Evolutionary conservation across 768 basidiomycete genomes (phyloP).

Genomic region (Erythrobasidium yunnanense): DNA sequence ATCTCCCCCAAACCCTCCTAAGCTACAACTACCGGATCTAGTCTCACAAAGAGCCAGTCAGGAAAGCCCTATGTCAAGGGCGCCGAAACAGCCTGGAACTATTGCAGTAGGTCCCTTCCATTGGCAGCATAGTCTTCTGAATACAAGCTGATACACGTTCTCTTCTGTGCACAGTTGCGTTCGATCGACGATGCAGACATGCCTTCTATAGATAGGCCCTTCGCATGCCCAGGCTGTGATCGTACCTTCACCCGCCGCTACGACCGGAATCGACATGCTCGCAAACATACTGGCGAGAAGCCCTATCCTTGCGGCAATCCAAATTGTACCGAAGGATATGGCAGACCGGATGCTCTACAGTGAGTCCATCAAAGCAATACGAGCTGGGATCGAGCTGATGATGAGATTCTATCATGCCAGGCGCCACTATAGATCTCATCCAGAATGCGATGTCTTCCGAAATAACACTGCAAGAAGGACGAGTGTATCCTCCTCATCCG

Average conservation of each 20-base stretch:
- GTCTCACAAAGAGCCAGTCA: too few relatives aligned
- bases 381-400: neutral
- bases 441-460: neutral
- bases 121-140: too few relatives aligned
- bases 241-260: constrained; percentile 13
- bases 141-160: too few relatives aligned
- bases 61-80: too few relatives aligned
- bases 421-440: neutral
- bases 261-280: constrained; percentile 20
- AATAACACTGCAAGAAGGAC: too few relatives aligned
- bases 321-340: neutral
- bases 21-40: too few relatives aligned
- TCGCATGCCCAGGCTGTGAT: constrained; percentile 11
- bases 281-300: constrained; percentile 25
- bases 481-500: too few relatives aligned
- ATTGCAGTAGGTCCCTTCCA: too few relatives aligned
- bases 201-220: neutral
- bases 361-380: neutral
- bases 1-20: too few relatives aligned
- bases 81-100: too few relatives aligned
- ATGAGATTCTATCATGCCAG: neutral
- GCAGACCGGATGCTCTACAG: constrained; percentile 15
- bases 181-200: neutral
- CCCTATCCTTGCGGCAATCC: constrained; percentile 18
- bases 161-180: too few relatives aligned